Conservation (phyloP, 805 yeast species). For the Ascoidea rubescens region DNA sequence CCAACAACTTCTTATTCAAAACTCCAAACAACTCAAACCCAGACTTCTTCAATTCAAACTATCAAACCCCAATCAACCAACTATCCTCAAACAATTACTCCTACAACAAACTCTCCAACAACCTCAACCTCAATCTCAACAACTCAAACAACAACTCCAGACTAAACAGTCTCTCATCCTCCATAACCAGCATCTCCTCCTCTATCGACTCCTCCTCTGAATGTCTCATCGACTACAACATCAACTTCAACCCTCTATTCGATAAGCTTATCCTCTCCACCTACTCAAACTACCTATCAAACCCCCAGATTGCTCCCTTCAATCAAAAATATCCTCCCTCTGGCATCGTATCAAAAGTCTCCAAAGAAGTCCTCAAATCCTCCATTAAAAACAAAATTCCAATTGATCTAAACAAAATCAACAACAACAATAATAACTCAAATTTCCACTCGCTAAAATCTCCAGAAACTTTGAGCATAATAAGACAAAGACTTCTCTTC, state of each 20-base stretch:
- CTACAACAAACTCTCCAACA: neutral
- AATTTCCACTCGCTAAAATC: conserved; percentile 1
- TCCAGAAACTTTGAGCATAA: conserved; percentile 15
- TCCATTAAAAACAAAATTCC: conserved; percentile 20
- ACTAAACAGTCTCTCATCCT: neutral
- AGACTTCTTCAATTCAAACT: neutral
- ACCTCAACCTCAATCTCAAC: neutral
- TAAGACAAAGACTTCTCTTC: conserved; percentile 23
- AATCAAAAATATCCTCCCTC: conserved; percentile 52
- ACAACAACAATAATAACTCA: conserved; percentile 14
- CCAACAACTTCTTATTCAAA: neutral
- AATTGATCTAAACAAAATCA: conserved; percentile 24
- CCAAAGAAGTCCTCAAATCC: conserved; percentile 35
- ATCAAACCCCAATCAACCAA: neutral
- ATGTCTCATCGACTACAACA: neutral
- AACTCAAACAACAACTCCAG: neutral
- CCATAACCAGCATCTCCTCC: neutral
- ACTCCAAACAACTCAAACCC: neutral
- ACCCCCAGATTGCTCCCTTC: conserved; percentile 57
- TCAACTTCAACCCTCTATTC: neutral
- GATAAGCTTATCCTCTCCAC: conserved; percentile 9
- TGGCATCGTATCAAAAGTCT: conserved; percentile 46
- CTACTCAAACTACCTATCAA: conserved; percentile 34
- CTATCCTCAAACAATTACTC: neutral
- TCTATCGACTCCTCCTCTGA: neutral